A percentile compares a stretch with the other conserved stretches of the same genome.
Conservation (phyloP, 1,139 yeast species). For the Oligophagozyma castellii region DNA sequence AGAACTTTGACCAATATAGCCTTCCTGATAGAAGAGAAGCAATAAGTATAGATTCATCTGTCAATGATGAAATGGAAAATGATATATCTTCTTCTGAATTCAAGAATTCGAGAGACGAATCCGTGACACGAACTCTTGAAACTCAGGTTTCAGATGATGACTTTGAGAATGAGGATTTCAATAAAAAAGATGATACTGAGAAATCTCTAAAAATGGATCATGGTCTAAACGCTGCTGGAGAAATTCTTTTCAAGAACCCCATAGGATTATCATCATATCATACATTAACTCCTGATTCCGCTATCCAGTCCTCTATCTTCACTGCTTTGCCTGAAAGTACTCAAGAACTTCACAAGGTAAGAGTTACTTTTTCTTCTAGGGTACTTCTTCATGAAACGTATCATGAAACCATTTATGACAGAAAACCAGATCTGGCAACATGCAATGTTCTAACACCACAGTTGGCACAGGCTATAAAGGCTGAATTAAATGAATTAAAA, state of each 20-base stretch:
- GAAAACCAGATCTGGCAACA: constrained; percentile 88
- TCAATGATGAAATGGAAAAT: background rate
- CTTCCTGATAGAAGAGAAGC: too few relatives aligned
- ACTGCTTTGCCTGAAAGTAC: background rate
- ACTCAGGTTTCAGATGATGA: constrained; percentile 4
- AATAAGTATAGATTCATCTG: constrained; percentile 18
- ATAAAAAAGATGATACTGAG: constrained; percentile 13
- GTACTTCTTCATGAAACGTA: constrained; percentile 81
- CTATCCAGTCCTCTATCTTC: background rate
- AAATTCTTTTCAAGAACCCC: too few relatives aligned
- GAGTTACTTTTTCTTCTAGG: constrained; percentile 69
- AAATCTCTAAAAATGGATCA: constrained; percentile 60
- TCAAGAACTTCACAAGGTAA: constrained; percentile 2
- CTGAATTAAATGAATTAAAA: constrained; percentile 69
- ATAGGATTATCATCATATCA: too few relatives aligned
- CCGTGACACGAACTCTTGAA: too few relatives aligned
- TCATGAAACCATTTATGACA: constrained; percentile 73
- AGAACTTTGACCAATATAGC: too few relatives aligned
- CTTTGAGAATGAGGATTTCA: constrained; percentile 19
- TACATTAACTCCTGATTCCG: constrained; percentile 2
- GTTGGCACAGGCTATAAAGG: constrained; percentile 77
- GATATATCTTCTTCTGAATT: constrained; percentile 1
- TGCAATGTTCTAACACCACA: constrained; percentile 85
- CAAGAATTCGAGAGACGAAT: constrained; percentile 1
- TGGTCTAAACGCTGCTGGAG: constrained; percentile 47